Evolutionary conservation across 176 grass and related monocot genomes (phyloP), one percentile per base, ranked within the genome.

Genomic region (Oropetium thomaeum): DNA sequence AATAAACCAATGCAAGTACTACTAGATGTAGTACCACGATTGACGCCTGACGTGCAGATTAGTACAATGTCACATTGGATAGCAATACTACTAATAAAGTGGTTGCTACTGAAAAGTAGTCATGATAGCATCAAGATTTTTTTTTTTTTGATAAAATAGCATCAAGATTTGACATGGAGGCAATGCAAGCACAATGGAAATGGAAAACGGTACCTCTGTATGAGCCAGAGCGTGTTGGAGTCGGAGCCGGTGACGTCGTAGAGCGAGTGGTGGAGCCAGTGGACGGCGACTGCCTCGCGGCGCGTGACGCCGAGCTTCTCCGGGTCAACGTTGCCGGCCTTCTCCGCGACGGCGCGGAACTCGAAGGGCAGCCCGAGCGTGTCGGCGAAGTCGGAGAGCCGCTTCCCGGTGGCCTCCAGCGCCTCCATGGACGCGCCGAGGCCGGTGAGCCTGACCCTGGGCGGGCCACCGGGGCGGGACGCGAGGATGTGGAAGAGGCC

Each of bases 401-500:
- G 29, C 71, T 92, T 92, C 7, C 96, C 96, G 4, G 96, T 95
- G 37, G 96, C 96, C 86, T 98, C 82, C 1, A 98, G 84, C 39
- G 89, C 87, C 16, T 90, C 96, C 80, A 92, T 81, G 61, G 96
- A 98, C 0, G 91, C 64, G 1, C 96, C 96, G 0, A 98, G 76
- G 0, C 96, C 96, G 1, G 96, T 98, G 19, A 98, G 84, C 66
- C 73, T 71, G 0, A 98, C 96, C 30, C 84, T 70, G 0, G 96
- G 96, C 29, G 96, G 96, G 20, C 96, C 91, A 0, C 91, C 89
- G 2, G 91, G 96, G 1, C 96, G 89, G 1, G 96, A 98, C 2
- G 96, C 96, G 23, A 98, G 85, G 78, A 98, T 94, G 89, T 98
- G 96, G 86, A 98, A 98, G 2, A 98, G 87, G 2, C 96, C 96